Evolutionary conservation across 2,329 filamentous ascomycete species (phyloP), one percentile per base, ranked within the genome.

Genomic region (Elsinoe ampelina): DNA sequence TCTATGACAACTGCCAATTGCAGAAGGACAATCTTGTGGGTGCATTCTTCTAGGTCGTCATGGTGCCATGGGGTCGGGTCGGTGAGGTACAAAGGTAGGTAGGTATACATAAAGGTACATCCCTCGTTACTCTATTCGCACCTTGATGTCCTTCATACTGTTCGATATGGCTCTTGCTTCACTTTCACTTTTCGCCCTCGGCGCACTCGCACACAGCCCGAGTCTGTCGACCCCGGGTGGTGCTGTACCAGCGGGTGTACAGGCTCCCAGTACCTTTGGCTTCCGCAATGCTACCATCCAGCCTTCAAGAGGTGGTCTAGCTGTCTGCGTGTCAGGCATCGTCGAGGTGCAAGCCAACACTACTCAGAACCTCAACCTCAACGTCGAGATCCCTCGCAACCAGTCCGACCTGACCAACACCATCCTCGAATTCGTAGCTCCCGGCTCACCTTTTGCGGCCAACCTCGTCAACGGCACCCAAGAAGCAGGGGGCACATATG

Each of bases 371-470:
- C 22, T 66, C 42, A 63, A 63, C 20, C 61, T 66, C 60, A 65
- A 65, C 54, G 61, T 63, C 20, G 41, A 58, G n/a, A 5, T 65
- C 4, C 66, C 66, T 1, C 54, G 47, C 50, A 68, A 66, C 52
- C 63, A 66, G 52, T 63, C 63, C 4, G 56, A 61, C 15, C 60
- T 67, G 12, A 67, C 65, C n/a, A 61, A 67, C 35, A 62, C 59
- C 34, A 64, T 65, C 36, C 52, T 63, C 10, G 45, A 60, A 12
- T 55, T 35, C 17, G 54, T 62, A 19, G 58, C 60, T 12, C 20
- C 22, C 6, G 59, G 61, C 19, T 61, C 60, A 6, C 47, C 58
- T 2, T 58, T 62, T n/a, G 39, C 51, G 1, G 22, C 61, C 15
- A 34, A 59, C 15, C 60, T 63, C 12, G 52, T 59, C 35, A 19